Conservation (phyloP, 2,329 filamentous ascomycete species). For the Macrophomina phaseolina region DNA sequence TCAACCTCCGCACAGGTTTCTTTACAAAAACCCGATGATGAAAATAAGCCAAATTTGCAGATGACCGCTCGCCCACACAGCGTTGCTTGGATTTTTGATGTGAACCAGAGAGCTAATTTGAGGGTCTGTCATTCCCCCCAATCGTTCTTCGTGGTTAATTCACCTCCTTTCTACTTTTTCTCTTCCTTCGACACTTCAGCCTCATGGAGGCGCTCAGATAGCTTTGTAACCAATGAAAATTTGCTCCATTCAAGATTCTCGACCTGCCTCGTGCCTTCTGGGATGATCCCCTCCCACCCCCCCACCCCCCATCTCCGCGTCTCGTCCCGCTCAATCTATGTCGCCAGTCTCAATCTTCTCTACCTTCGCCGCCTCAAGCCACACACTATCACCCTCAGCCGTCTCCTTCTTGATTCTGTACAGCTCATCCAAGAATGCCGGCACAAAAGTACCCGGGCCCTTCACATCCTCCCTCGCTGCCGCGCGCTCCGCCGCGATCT, state of each 20-base stretch:
- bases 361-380: conserved; percentile 19
- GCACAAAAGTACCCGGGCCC: conserved; percentile 86
- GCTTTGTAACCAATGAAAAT: no score
- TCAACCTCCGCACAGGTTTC: no score
- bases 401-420: conserved; percentile 33
- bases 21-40: background rate
- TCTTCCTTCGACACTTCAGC: background rate
- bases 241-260: background rate
- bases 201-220: no score
- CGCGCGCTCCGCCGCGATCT: conserved; percentile 76
- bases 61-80: background rate
- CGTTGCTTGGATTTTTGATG: background rate
- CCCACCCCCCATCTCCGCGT: background rate
- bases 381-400: background rate
- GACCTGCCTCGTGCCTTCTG: background rate
- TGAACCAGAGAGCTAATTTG: conserved; percentile 16
- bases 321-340: background rate
- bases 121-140: background rate
- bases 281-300: background rate
- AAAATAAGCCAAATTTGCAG: conserved; percentile 8
- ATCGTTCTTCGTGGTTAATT: background rate
- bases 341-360: background rate
- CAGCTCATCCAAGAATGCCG: conserved; percentile 79
- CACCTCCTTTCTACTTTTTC: background rate
- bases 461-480: conserved; percentile 64